Base-by-base conservation (phyloP, 768 basidiomycete species). In the Phanerodontia chrysosporium region DNA sequence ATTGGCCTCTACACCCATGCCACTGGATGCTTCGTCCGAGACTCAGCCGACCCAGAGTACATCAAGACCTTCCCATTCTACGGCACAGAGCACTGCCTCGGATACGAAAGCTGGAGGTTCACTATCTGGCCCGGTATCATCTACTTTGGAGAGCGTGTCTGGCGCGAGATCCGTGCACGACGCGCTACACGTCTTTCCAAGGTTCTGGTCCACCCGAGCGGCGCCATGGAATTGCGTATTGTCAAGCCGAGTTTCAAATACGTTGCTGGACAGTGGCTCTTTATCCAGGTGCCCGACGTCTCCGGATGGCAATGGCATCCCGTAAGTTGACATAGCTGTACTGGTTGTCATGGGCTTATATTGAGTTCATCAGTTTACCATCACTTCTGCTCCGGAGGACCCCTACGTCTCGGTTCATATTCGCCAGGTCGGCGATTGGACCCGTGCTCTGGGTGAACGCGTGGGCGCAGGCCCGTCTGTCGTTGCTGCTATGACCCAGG, bases 11-110 rank as follows among this genome's bases (percentile, higher is more conserved):
- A 90, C 74, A 82, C 90, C 22, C 94, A 95, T 71, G 93, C 94
- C 9, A 89, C 89, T 57, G 94, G 95, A 4, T 98, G 95, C 74
- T 98, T 98, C 74, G 95, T 98, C 59, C 92, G 95, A 49, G 92
- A 94, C 70, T 78, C 83, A n/a, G 75, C 78, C 16, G 71, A 85
- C 32, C 92, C 93, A n/a, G 88, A 84, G 62, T 85, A 82, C 70
- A 86, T 76, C 58, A 3, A 70, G 0, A 71, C 77, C 1, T 96
- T 95, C 82, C 93, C 93, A 0, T 96, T 94, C 80, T 95, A 95
- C 76, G 81, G 82, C 21, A 86, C 89, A 0, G 70, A 87, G n/a
- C 87, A 92, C 66, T 98, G 95, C 69, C 81, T 96, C 60, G 95
- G 95, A 5, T 98, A 98, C 74, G 73, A 84, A 59, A 92, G 89